A percentile compares a stretch with the other conserved stretches of the same genome.
Evolutionary conservation across 805 yeast genomes (phyloP).

Genomic region (Starmerella kuoi): DNA sequence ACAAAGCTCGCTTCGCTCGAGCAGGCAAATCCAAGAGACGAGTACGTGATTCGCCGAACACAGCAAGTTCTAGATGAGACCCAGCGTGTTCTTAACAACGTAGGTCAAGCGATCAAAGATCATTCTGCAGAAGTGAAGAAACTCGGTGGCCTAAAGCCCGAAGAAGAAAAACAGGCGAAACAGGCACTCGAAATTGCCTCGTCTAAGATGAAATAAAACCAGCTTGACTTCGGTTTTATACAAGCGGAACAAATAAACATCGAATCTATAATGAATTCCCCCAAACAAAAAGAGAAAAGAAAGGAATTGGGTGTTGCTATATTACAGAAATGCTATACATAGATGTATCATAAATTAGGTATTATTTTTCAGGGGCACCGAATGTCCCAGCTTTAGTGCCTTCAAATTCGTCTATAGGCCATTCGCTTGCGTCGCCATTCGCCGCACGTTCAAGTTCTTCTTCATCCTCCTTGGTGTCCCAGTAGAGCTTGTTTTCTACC

Average conservation of each 20-base stretch:
- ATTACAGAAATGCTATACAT: no score
- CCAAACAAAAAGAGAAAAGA: no score
- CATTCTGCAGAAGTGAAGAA: slow-evolving; percentile 21
- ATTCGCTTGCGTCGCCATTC: slow-evolving; percentile 58
- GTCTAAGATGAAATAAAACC: slow-evolving; percentile 31
- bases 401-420: slow-evolving; percentile 26
- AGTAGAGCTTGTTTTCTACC: slow-evolving; percentile 71
- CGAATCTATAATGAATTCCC: no score
- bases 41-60: slow-evolving; percentile 47
- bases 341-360: no score
- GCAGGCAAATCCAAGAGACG: slow-evolving; percentile 37
- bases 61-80: slow-evolving; percentile 44
- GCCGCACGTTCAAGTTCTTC: slow-evolving; percentile 31
- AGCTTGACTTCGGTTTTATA: no score
- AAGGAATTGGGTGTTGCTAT: no score
- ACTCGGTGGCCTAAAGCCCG: slow-evolving; percentile 18
- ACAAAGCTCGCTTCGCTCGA: slow-evolving; percentile 38
- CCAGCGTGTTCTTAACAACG: slow-evolving; percentile 39
- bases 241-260: no score
- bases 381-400: slow-evolving; percentile 12
- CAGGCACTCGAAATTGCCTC: slow-evolving; percentile 17
- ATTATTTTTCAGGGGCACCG: no score
- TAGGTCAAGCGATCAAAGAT: slow-evolving; percentile 34
- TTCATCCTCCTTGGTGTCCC: slow-evolving; percentile 48
- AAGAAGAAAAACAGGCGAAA: slow-evolving; percentile 21